Percentiles rank a stretch among this genome's conserved stretches.
These are phyloP conservation scores for Hyparrhenia diplandra DNA, from an alignment of 176 grass and related monocot genomes.

Conservation along the genomic window DNA sequence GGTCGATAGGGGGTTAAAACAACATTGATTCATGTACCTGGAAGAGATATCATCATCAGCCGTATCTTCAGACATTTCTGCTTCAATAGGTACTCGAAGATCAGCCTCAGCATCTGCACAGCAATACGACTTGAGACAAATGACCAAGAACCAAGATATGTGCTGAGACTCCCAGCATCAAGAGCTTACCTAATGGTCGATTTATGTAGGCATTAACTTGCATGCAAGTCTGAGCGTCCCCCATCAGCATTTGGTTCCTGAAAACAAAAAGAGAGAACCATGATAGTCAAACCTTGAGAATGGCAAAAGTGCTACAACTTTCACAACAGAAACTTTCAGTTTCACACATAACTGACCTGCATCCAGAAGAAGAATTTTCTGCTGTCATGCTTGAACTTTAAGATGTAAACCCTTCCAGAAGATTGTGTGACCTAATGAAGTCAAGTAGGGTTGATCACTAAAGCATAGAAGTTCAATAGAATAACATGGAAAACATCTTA, in stretches of 20 bases:
- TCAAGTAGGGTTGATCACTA: slow-evolving; percentile 19
- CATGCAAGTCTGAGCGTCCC: slow-evolving; percentile 59
- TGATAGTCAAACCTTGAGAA: background rate
- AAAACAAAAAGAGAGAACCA: background rate
- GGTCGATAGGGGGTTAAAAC: background rate
- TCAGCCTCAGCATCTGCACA: slow-evolving; percentile 70
- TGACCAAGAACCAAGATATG: slow-evolving; percentile 2
- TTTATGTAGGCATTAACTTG: slow-evolving; percentile 85
- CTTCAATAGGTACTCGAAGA: slow-evolving; percentile 61
- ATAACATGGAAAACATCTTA: slow-evolving; percentile 3
- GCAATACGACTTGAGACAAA: slow-evolving; percentile 27
- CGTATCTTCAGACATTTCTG: slow-evolving; percentile 88
- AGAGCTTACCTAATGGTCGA: slow-evolving; percentile 63
- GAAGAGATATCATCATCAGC: slow-evolving; percentile 98
- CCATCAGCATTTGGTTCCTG: slow-evolving; percentile 79
- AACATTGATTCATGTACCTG: slow-evolving; percentile 50
- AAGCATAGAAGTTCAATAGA: background rate
- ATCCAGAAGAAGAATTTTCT: slow-evolving; percentile 98
- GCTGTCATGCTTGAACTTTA: slow-evolving; percentile 77
- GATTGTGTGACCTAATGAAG: slow-evolving; percentile 73
- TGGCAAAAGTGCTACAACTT: background rate
- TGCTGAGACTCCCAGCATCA: slow-evolving; percentile 14
- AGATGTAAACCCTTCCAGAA: slow-evolving; percentile 91
- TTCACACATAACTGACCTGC: slow-evolving; percentile 58
- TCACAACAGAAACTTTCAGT: slow-evolving; percentile 9